Evolutionary conservation across 306 rosid genomes (phyloP), one percentile per base, ranked within the genome.

Genomic region (Inga laurina): DNA sequence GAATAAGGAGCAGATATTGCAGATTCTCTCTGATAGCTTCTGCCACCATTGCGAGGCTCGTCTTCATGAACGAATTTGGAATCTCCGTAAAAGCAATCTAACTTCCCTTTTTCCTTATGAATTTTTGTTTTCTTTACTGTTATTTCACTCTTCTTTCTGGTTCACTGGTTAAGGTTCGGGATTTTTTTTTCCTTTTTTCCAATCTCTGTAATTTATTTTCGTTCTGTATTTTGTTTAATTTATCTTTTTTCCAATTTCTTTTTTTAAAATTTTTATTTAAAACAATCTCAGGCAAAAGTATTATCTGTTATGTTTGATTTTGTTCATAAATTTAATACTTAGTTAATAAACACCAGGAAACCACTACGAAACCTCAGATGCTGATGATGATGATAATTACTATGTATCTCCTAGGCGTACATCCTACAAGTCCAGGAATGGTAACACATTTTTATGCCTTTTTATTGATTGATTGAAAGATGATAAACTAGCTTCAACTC

Each of bases 1-100:
- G 62, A 79, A 62, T 22, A 86, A 84, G 44, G 81, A 83, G 10
- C 85, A 88, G n/a, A 81, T 90, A 18, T 13, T 86, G 59, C 34
- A 86, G 18, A 27, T 85, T 70, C 74, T 90, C 64, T 86, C 91
- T 7, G 39, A 76, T 37, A 85, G 62, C 7, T 44, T 90, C 59
- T 90, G 93, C 72, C 2, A 34, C 4, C 80, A 73, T 59, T 90
- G 93, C 12, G n/a, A 78, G n/a, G 4, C 3, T 82, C 84, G 61
- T 21, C 10, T 90, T 5, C 84, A 78, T 61, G 7, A 43, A 30
- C 82, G 90, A 49, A 68, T 86, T 0, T 64, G 2, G 72, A 16
- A 14, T 39, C 72, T 80, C 34, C 62, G 19, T 24, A 88, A 79
- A 72, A 80, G 86, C 76, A 76, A 41, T 19, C 18, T 49, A 49